Percentiles rank a stretch among this genome's conserved stretches.
Conservation (phyloP, 2,329 filamentous ascomycete species). For the Nemania serpens region DNA sequence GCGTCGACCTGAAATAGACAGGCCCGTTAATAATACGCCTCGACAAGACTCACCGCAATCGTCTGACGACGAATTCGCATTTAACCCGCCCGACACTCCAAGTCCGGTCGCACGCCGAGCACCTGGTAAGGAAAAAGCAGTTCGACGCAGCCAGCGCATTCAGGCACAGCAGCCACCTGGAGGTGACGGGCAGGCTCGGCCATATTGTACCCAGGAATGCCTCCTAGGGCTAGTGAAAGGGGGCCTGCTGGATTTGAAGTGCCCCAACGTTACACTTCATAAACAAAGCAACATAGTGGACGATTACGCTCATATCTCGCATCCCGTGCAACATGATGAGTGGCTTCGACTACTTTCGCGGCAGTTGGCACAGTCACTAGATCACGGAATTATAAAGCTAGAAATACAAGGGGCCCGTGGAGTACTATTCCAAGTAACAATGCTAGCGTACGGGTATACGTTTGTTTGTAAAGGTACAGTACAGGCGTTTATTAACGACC, state of each 20-base stretch:
- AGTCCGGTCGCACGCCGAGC: slow-evolving; percentile 20
- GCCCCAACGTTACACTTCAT: slow-evolving; percentile 6
- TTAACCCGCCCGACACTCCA: slow-evolving; percentile 14
- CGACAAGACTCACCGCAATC: slow-evolving; percentile 1
- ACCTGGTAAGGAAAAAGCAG: background rate
- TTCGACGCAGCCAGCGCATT: slow-evolving; percentile 31
- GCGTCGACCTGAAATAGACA: background rate
- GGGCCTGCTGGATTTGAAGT: background rate
- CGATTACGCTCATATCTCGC: background rate
- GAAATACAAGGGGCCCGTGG: slow-evolving; percentile 42
- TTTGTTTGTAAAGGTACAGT: slow-evolving; percentile 50
- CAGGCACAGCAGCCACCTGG: slow-evolving; percentile 19
- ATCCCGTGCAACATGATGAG: slow-evolving; percentile 9
- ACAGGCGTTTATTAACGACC: slow-evolving; percentile 39
- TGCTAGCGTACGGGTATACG: slow-evolving; percentile 49
- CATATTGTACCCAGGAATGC: slow-evolving; percentile 17
- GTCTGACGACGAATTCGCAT: slow-evolving; percentile 23
- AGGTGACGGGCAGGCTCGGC: slow-evolving; percentile 20
- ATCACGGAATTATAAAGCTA: slow-evolving; percentile 40
- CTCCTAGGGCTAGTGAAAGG: slow-evolving; percentile 12
- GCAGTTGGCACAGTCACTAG: slow-evolving; percentile 40
- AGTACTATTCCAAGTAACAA: slow-evolving; percentile 48
- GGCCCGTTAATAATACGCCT: background rate
- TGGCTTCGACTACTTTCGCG: slow-evolving; percentile 41
- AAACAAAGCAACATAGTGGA: background rate